Evolutionary conservation across 2,329 filamentous ascomycete species (phyloP).

Genomic region (Fusarium citri): DNA sequence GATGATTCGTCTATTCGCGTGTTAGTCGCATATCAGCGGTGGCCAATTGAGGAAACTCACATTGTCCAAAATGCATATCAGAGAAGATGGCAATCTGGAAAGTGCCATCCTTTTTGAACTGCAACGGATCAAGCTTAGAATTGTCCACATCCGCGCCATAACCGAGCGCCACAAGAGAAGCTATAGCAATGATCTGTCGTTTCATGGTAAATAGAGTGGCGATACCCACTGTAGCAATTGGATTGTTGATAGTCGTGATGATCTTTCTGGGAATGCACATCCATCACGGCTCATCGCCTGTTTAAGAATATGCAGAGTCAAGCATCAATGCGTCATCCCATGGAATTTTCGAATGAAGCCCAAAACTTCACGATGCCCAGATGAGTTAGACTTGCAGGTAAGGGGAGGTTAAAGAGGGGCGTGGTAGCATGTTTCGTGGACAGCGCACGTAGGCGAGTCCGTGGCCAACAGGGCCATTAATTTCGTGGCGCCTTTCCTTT

Average conservation of each 20-base stretch:
- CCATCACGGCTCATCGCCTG: conserved; percentile 1
- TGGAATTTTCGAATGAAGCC: neutral
- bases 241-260: neutral
- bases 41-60: conserved; percentile 3
- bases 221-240: neutral
- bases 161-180: conserved; percentile 11
- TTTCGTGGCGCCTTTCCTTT: neutral
- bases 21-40: neutral
- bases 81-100: conserved; percentile 44
- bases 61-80: conserved; percentile 43
- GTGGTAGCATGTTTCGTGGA: conserved; percentile 1
- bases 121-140: conserved; percentile 27
- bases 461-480: neutral
- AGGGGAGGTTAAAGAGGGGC: conserved; percentile 8
- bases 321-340: conserved; percentile 29
- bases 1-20: conserved; percentile 26
- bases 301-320: conserved; percentile 14
- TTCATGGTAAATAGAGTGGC: neutral
- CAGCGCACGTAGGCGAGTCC: conserved; percentile 5
- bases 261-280: neutral
- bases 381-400: conserved; percentile 9
- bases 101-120: conserved; percentile 34
- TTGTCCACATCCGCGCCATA: conserved; percentile 19
- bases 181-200: conserved; percentile 1
- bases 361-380: conserved; percentile 9